phyloP scores from a whole-genome alignment of 768 basidiomycete genomes.

The Scleroderma bovista region DNA sequence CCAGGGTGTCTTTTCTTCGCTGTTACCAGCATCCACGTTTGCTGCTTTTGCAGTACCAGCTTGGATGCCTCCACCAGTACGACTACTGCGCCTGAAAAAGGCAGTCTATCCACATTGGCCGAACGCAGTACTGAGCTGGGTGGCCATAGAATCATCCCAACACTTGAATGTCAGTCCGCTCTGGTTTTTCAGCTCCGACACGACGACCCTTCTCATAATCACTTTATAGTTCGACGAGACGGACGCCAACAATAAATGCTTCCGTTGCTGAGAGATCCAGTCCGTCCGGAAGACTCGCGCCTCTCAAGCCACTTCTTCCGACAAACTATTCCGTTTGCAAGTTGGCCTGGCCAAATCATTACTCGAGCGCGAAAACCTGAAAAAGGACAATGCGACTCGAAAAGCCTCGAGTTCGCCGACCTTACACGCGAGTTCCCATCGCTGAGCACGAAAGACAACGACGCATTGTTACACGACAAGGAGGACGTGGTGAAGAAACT shows the following conservation, averaged over 20 bases:
- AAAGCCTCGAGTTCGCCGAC: slow-evolving; percentile 66
- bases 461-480: slow-evolving; percentile 69
- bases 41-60: too few species aligned
- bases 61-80: slow-evolving; percentile 59
- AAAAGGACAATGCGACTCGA: slow-evolving; percentile 73
- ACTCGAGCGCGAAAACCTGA: slow-evolving; percentile 66
- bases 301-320: slow-evolving; percentile 82
- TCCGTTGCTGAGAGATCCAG: slow-evolving; percentile 92
- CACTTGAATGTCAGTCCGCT: slow-evolving; percentile 84
- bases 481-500: slow-evolving; percentile 57
- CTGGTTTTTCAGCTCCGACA: slow-evolving; percentile 9
- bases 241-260: too few species aligned
- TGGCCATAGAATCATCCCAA: slow-evolving; percentile 83
- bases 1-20: slow-evolving; percentile 52
- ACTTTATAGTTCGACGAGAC: slow-evolving; percentile 77
- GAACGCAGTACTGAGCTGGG: slow-evolving; percentile 64
- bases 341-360: slow-evolving; percentile 64
- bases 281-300: slow-evolving; percentile 91
- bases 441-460: slow-evolving; percentile 60
- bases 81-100: slow-evolving; percentile 65
- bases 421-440: slow-evolving; percentile 71
- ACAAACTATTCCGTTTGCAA: slow-evolving; percentile 80
- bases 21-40: too few species aligned
- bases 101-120: slow-evolving; percentile 87
- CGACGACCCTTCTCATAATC: too few species aligned